Evolutionary conservation across 2,329 filamentous ascomycete genomes (phyloP).

Genomic region (Claviceps africana): DNA sequence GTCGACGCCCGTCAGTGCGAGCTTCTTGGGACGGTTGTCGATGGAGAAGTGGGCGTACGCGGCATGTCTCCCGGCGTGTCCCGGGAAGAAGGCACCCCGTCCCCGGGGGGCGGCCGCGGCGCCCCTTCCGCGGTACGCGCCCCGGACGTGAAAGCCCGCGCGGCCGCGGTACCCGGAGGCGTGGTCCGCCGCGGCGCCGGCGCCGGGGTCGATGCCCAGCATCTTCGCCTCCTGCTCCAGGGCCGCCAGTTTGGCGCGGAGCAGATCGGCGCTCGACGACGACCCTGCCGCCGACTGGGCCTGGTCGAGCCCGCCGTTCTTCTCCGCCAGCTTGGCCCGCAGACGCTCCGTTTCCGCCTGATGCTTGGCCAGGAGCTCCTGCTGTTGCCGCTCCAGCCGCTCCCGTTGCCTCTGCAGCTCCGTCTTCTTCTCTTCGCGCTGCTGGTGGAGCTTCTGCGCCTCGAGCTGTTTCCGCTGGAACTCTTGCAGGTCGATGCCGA

Average conservation of each 20-base stretch:
- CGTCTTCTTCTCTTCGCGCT: slow-evolving; percentile 46
- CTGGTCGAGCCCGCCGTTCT: slow-evolving; percentile 13
- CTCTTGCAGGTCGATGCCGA: slow-evolving; percentile 55
- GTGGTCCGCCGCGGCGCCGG: slow-evolving; percentile 27
- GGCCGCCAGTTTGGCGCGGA: slow-evolving; percentile 60
- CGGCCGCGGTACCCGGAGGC: slow-evolving; percentile 21
- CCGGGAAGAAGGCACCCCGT: slow-evolving; percentile 23
- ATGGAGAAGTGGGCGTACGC: slow-evolving; percentile 52
- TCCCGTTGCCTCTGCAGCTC: slow-evolving; percentile 48
- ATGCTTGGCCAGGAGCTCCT: slow-evolving; percentile 47
- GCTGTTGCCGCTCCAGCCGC: slow-evolving; percentile 51
- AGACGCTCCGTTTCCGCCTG: slow-evolving; percentile 54
- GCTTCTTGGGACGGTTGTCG: slow-evolving; percentile 59
- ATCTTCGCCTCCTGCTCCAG: slow-evolving; percentile 58
- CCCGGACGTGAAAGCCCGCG: slow-evolving; percentile 16
- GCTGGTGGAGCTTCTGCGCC: slow-evolving; percentile 54
- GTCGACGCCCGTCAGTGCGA: slow-evolving; percentile 50
- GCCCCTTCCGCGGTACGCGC: slow-evolving; percentile 19
- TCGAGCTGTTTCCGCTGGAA: slow-evolving; percentile 56
- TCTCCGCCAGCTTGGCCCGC: slow-evolving; percentile 33
- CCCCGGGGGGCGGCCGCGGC: slow-evolving; percentile 11
- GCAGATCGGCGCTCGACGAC: slow-evolving; percentile 42
- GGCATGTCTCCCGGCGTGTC: slow-evolving; percentile 34
- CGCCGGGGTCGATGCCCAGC: slow-evolving; percentile 51
- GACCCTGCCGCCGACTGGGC: slow-evolving; percentile 9